Evolutionary conservation across 2,329 filamentous ascomycete genomes (phyloP).

Genomic region (Aspergillus aculeatus): DNA sequence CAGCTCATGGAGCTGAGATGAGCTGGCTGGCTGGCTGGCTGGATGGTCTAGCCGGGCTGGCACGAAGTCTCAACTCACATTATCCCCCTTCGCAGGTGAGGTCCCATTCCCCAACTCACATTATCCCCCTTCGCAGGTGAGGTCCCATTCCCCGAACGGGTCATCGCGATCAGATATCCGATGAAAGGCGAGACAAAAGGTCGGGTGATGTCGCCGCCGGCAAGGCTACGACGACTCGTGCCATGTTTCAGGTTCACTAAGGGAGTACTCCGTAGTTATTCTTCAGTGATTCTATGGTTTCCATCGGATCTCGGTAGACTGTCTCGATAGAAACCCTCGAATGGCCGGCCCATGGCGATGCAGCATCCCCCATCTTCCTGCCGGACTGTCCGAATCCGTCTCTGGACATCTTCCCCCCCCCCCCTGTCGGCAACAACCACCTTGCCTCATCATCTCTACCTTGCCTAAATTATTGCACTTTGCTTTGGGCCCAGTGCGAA

Average conservation of each 20-base stretch:
- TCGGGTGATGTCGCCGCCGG: neutral
- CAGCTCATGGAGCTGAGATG: neutral
- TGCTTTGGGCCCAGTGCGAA: neutral
- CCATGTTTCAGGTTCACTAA: slow-evolving; percentile 2
- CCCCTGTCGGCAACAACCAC: neutral
- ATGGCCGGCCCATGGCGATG: too few relatives aligned
- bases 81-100: neutral
- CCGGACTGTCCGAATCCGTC: neutral
- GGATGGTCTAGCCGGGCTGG: neutral
- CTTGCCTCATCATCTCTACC: neutral
- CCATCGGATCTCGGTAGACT: neutral
- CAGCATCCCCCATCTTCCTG: too few relatives aligned
- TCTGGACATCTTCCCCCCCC: neutral
- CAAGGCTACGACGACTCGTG: slow-evolving; percentile 5
- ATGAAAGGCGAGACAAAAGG: neutral
- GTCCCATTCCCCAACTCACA: neutral
- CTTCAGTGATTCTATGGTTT: slow-evolving; percentile 5
- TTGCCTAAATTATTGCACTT: neutral
- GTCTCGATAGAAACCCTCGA: neutral
- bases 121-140: neutral
- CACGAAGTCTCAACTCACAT: neutral
- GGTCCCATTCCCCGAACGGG: neutral
- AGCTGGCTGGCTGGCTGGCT: neutral
- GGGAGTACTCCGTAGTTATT: neutral
- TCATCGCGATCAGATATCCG: neutral